Evolutionary conservation across 1,284 basidiomycete species (phyloP), one percentile per base, ranked within the genome.

Genomic region (Microbotryum silenes-acaulis): DNA sequence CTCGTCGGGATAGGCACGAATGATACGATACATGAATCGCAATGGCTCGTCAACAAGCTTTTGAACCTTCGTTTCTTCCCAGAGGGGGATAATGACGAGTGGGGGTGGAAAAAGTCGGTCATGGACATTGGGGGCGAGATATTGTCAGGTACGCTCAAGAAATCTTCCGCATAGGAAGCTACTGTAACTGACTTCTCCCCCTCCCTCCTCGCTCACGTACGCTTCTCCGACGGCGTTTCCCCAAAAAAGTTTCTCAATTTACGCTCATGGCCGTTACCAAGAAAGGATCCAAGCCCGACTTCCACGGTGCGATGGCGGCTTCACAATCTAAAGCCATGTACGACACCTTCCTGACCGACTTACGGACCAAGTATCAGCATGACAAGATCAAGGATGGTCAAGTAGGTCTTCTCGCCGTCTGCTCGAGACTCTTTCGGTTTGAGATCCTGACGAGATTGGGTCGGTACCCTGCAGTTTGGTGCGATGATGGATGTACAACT

Each of bases 221-320:
- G 4, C 48, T 50, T 2, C 14, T 42, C 16, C 37, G 37, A 18
- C 37, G 37, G 12, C 14, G 37, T 16, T 3, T 14, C 10, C 12
- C n/a, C 31, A 9, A 31, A 0, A 4, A 56, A 70, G 67, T 70
- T 23, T 67, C 65, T 20, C 69, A 72, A 45, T 72, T 72, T 47
- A 70, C 69, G 8, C 59, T 72, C 1, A 56, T 63, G 47, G 67
- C 69, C 7, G 64, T 64, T 29, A 51, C 62, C 20, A 56, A 61
- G 23, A 72, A 70, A 46, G 70, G 68, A 5, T 51, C 56, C 31
- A 72, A 72, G 50, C 70, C 70, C 18, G 70, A 72, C 52, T 72
- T 72, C 29, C 70, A 69, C 44, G 66, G 57, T 29, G 69, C 70
- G 14, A 68, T 69, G 67, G 70, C 63, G 12, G 14, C 59, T 16